These are phyloP conservation scores for Fusarium globosum DNA, from an alignment of 2,329 filamentous ascomycete species.

Conservation along the genomic window DNA sequence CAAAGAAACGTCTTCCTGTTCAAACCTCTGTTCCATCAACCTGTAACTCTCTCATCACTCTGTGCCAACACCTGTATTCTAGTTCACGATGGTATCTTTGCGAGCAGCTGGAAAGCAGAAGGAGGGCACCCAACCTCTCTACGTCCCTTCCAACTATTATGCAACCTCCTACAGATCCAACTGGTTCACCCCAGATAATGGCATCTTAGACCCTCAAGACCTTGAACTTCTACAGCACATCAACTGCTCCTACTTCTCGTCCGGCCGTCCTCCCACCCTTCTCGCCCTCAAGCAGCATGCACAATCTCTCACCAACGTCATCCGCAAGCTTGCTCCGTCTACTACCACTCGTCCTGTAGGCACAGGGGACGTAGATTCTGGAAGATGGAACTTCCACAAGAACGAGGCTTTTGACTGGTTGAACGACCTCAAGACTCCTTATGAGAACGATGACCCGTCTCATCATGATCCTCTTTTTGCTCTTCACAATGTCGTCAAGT, in stretches of 20 bases:
- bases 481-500: slow-evolving; percentile 58
- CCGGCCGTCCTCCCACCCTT: slow-evolving; percentile 64
- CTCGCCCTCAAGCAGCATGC: slow-evolving; percentile 69
- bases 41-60: not conserved
- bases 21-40: not conserved
- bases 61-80: not conserved
- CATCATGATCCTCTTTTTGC: slow-evolving; percentile 61
- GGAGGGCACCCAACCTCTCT: not conserved
- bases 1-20: slow-evolving; percentile 8
- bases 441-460: slow-evolving; percentile 59
- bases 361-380: slow-evolving; percentile 29
- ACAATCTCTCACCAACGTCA: slow-evolving; percentile 66
- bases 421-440: slow-evolving; percentile 60
- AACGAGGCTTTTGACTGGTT: slow-evolving; percentile 69
- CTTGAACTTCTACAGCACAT: slow-evolving; percentile 53
- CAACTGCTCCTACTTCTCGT: slow-evolving; percentile 69
- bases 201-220: slow-evolving; percentile 36
- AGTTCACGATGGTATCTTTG: slow-evolving; percentile 3
- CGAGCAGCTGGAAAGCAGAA: slow-evolving; percentile 12
- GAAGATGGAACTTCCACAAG: slow-evolving; percentile 52
- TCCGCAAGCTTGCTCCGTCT: slow-evolving; percentile 59
- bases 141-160: slow-evolving; percentile 44
- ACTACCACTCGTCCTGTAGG: slow-evolving; percentile 40
- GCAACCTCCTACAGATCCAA: slow-evolving; percentile 44
- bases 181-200: slow-evolving; percentile 39